Conservation (phyloP, 345 rosid genomes). For the Gossypium mustelinum region DNA sequence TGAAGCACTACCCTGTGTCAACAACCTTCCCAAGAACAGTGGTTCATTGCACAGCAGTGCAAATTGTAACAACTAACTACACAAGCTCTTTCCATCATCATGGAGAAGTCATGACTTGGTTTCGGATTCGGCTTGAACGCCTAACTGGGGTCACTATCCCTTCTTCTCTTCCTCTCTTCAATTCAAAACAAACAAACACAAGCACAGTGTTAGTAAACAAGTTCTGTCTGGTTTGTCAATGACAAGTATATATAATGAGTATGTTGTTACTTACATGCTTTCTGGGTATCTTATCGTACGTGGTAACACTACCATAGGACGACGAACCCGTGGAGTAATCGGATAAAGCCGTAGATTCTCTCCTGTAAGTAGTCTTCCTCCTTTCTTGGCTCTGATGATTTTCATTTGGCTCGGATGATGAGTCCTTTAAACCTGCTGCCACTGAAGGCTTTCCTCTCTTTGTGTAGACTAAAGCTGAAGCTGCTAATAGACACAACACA, state of each 20-base stretch:
- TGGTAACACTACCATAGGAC: constrained; percentile 80
- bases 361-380: constrained; percentile 37
- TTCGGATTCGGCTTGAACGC: constrained; percentile 75
- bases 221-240: not conserved
- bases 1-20: constrained; percentile 3
- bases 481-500: constrained; percentile 36
- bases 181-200: constrained; percentile 4
- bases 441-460: constrained; percentile 27
- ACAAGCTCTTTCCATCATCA: constrained; percentile 25
- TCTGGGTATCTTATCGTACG: constrained; percentile 60
- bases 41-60: constrained; percentile 26
- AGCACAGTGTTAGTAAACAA: constrained; percentile 7
- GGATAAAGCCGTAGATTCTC: constrained; percentile 68
- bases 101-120: constrained; percentile 39
- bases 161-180: constrained; percentile 60
- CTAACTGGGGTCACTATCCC: constrained; percentile 70
- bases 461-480: constrained; percentile 24
- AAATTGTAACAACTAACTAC: constrained; percentile 16
- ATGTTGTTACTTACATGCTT: constrained; percentile 46
- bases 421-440: constrained; percentile 39
- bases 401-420: constrained; percentile 31
- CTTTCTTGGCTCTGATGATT: constrained; percentile 44
- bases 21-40: constrained; percentile 6
- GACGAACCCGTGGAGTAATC: constrained; percentile 49
- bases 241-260: not conserved